phyloP scores from a whole-genome alignment of 805 yeast species.

The Metschnikowia santaceciliae region DNA sequence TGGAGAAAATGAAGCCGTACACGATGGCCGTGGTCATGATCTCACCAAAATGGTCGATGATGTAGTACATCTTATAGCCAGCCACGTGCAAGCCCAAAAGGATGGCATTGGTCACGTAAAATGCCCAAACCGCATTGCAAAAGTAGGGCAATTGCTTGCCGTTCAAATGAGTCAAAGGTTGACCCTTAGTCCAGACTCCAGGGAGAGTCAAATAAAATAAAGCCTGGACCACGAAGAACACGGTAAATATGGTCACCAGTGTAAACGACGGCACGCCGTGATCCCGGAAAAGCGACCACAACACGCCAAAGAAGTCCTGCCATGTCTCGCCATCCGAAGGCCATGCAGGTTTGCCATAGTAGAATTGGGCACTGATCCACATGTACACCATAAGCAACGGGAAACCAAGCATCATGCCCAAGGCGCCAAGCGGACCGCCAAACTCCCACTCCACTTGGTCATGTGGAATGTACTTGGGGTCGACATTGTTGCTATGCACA shows the following conservation, averaged over 20 bases:
- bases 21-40: slow-evolving; percentile 90
- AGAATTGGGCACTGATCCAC: slow-evolving; percentile 88
- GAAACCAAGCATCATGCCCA: slow-evolving; percentile 89
- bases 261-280: slow-evolving; percentile 56
- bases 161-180: slow-evolving; percentile 78
- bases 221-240: slow-evolving; percentile 66
- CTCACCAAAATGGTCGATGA: slow-evolving; percentile 81
- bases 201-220: slow-evolving; percentile 80
- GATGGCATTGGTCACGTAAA: slow-evolving; percentile 63
- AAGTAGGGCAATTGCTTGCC: slow-evolving; percentile 82
- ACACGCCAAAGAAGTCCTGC: slow-evolving; percentile 41
- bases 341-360: slow-evolving; percentile 66
- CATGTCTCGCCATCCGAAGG: slow-evolving; percentile 59
- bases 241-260: slow-evolving; percentile 68
- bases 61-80: slow-evolving; percentile 69
- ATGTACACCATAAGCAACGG: slow-evolving; percentile 93
- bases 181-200: slow-evolving; percentile 93
- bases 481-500: slow-evolving; percentile 4
- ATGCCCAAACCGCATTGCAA: slow-evolving; percentile 87
- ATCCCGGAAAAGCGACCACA: slow-evolving; percentile 40
- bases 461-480: slow-evolving; percentile 28
- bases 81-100: slow-evolving; percentile 65
- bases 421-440: slow-evolving; percentile 88
- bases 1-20: slow-evolving; percentile 67
- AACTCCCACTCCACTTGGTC: slow-evolving; percentile 77